These are phyloP conservation scores for Silybum marianum DNA, from an alignment of 129 eudicot species.

Conservation along the genomic window DNA sequence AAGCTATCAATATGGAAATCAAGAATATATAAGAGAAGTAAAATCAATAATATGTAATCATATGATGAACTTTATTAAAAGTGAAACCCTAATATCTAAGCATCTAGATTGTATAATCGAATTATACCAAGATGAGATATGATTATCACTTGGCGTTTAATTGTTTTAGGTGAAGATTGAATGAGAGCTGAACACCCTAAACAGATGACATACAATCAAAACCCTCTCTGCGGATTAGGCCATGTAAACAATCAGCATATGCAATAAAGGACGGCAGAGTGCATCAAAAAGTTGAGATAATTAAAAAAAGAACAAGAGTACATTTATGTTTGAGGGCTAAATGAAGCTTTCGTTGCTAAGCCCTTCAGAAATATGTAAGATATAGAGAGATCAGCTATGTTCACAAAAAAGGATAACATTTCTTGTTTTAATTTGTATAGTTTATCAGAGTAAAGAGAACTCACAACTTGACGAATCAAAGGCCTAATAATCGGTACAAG, in stretches of 20 bases:
- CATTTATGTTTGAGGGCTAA: background rate
- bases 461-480: constrained; percentile 27
- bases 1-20: background rate
- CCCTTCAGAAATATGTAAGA: background rate
- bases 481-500: constrained; percentile 22
- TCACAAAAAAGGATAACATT: background rate
- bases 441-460: background rate
- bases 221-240: background rate
- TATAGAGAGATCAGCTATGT: background rate
- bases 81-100: background rate
- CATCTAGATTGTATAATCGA: background rate
- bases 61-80: background rate
- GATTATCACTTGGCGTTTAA: background rate
- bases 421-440: background rate
- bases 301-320: background rate
- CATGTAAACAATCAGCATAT: background rate
- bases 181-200: background rate
- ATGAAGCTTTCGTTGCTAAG: background rate
- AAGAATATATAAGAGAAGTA: background rate
- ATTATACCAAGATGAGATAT: background rate
- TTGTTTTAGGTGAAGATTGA: background rate
- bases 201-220: background rate
- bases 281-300: background rate
- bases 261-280: background rate
- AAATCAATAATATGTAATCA: background rate